These are phyloP conservation scores for Cyberlindnera samutprakarnensis DNA, from an alignment of 805 yeast species.

Conservation along the genomic window DNA sequence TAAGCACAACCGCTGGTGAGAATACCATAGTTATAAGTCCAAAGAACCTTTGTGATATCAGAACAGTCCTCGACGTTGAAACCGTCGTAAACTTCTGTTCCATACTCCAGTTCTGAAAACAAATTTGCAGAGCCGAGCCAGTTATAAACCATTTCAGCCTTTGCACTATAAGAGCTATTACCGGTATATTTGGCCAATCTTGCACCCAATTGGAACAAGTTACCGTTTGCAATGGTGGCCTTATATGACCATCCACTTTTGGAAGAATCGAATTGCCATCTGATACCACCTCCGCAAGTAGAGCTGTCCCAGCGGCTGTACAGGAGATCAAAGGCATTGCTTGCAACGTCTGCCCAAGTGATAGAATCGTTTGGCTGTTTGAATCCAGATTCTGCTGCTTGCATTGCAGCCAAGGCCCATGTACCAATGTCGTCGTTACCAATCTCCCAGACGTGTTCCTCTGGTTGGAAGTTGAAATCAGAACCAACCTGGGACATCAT, in stretches of 20 bases:
- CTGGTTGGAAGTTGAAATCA: slow-evolving; percentile 49
- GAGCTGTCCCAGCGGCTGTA: slow-evolving; percentile 49
- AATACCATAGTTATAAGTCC: slow-evolving; percentile 84
- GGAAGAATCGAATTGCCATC: slow-evolving; percentile 64
- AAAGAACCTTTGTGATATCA: slow-evolving; percentile 44
- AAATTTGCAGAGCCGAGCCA: slow-evolving; percentile 49
- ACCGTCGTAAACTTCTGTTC: slow-evolving; percentile 61
- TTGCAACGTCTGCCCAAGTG: slow-evolving; percentile 49
- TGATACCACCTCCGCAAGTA: slow-evolving; percentile 54
- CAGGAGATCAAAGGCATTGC: slow-evolving; percentile 52
- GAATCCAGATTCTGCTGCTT: slow-evolving; percentile 54
- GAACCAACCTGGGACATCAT: slow-evolving; percentile 32
- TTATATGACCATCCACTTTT: slow-evolving; percentile 57
- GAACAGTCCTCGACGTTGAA: slow-evolving; percentile 59
- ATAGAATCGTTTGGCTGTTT: slow-evolving; percentile 35
- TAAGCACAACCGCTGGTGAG: slow-evolving; percentile 69
- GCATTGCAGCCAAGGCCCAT: slow-evolving; percentile 60
- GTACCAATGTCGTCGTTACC: slow-evolving; percentile 70
- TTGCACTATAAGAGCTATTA: slow-evolving; percentile 41
- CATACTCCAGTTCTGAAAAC: slow-evolving; percentile 27
- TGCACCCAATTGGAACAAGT: slow-evolving; percentile 55
- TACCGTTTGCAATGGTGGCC: slow-evolving; percentile 59
- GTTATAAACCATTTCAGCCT: slow-evolving; percentile 47
- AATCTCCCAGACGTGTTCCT: slow-evolving; percentile 48
- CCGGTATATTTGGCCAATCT: slow-evolving; percentile 53